Base-by-base conservation (phyloP, 148 eudicot genomes). In the Cornus suecica region DNA sequence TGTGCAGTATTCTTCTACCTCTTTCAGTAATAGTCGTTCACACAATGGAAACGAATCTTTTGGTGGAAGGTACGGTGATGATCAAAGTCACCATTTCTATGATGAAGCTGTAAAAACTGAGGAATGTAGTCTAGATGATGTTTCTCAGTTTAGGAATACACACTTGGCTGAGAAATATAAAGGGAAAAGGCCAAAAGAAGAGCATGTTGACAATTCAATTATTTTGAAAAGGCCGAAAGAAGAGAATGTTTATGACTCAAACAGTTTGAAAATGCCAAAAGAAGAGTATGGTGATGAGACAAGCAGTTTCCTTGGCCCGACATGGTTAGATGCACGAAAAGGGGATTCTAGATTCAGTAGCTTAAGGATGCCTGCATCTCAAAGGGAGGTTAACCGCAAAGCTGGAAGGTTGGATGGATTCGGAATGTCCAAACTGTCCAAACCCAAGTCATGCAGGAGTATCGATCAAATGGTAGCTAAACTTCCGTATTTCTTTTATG, bases 401-500 rank as follows among this genome's bases (percentile, higher is more conserved):
- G 54, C 71, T 2, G 62, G 29, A 42, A 52, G 16, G 69, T 30
- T 52, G 68, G 76, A 74, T 32, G 76, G 69, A 29, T 70, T 63
- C 51, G 80, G 69, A 77, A 72, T 77, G 73, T 79, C 90, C 24
- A 73, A 67, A 56, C 70, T 74, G 25, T 25, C 82, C 48, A 86
- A 66, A 65, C 82, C 87, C 2, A 80, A 65, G 62, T 70, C 93
- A 16, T 76, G 84, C 68, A 84, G 77, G 75, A 82, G 83, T 74
- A 86, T 86, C 27, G 86, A 88, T 80, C 76, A 75, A 65, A 79
- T 79, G 86, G 89, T 79, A 37, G 82, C 86, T 42, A 79, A 87
- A 70, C 86, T 90, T 67, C 99, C 99, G 2, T 95, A 86, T 82
- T 95, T 95, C 85, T 80, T 95, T 14, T 95, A 95, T 37, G 99